Evolutionary conservation across 2,329 filamentous ascomycete species (phyloP).

Genomic region (Diaporthe eres): DNA sequence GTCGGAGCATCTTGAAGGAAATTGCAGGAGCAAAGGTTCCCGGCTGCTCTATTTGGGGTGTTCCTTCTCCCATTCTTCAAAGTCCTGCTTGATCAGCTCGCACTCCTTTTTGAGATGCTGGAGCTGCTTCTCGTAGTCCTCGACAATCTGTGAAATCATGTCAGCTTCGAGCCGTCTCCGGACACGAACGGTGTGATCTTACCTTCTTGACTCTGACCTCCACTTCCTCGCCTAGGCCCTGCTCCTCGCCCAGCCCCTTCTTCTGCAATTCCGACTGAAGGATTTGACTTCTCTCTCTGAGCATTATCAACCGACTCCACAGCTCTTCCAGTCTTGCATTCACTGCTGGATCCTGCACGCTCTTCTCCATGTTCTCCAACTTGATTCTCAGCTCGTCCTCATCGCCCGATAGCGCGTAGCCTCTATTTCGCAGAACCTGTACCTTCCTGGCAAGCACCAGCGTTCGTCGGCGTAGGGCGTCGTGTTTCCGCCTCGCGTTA

Average conservation of each 20-base stretch:
- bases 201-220: conserved; percentile 83
- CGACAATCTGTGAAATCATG: conserved; percentile 71
- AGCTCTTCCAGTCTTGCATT: conserved; percentile 85
- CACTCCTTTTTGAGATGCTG: conserved; percentile 81
- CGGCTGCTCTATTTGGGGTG: conserved; percentile 46
- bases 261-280: conserved; percentile 82
- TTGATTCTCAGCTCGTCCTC: conserved; percentile 85
- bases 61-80: conserved; percentile 68
- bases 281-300: conserved; percentile 80
- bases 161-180: conserved; percentile 40
- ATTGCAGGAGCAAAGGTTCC: background rate
- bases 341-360: conserved; percentile 81
- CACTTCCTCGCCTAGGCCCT: conserved; percentile 77
- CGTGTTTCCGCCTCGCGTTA: conserved; percentile 80
- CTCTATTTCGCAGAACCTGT: conserved; percentile 84
- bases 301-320: conserved; percentile 84
- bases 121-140: conserved; percentile 86
- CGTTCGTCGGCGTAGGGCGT: conserved; percentile 79
- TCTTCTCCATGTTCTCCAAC: conserved; percentile 76
- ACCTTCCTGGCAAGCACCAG: conserved; percentile 83
- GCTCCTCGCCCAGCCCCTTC: conserved; percentile 68
- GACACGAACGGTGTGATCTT: conserved; percentile 45
- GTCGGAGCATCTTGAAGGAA: background rate
- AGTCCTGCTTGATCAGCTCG: conserved; percentile 72
- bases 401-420: conserved; percentile 83